phyloP scores from a whole-genome alignment of 257 asterid species.

The Datura wrightii region DNA sequence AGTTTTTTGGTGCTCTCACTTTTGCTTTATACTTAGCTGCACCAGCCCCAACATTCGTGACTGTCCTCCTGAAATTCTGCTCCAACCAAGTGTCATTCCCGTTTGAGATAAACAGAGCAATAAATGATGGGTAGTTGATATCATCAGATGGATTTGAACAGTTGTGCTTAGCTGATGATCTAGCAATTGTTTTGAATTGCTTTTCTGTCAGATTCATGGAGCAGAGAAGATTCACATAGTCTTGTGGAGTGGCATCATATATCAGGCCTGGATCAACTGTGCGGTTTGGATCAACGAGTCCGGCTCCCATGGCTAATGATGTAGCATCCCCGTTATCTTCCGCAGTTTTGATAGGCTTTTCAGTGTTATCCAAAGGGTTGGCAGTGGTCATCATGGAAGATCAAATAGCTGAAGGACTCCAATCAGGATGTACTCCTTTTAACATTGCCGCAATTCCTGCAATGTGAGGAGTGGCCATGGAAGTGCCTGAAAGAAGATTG shows the following conservation, averaged over 20 bases:
- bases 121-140: slow-evolving; percentile 38
- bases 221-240: slow-evolving; percentile 35
- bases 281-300: slow-evolving; percentile 32
- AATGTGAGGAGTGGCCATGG: not conserved
- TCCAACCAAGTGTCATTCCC: not conserved
- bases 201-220: slow-evolving; percentile 29
- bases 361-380: not conserved
- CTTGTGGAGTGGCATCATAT: slow-evolving; percentile 34
- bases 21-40: slow-evolving; percentile 26
- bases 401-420: slow-evolving; percentile 21
- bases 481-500: not conserved
- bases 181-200: slow-evolving; percentile 23
- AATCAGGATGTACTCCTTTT: not conserved
- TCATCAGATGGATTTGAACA: slow-evolving; percentile 28
- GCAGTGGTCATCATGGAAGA: slow-evolving; percentile 24
- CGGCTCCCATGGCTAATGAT: slow-evolving; percentile 36
- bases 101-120: not conserved
- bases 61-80: slow-evolving; percentile 32
- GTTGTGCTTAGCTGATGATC: slow-evolving; percentile 14
- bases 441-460: slow-evolving; percentile 1
- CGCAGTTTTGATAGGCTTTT: not conserved
- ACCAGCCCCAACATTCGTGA: slow-evolving; percentile 39
- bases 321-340: not conserved
- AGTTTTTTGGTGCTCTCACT: slow-evolving; percentile 25
- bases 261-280: slow-evolving; percentile 39